Evolutionary conservation across 2,329 filamentous ascomycete genomes (phyloP), one percentile per base, ranked within the genome.

Genomic region (Sordariomycetes sp.): DNA sequence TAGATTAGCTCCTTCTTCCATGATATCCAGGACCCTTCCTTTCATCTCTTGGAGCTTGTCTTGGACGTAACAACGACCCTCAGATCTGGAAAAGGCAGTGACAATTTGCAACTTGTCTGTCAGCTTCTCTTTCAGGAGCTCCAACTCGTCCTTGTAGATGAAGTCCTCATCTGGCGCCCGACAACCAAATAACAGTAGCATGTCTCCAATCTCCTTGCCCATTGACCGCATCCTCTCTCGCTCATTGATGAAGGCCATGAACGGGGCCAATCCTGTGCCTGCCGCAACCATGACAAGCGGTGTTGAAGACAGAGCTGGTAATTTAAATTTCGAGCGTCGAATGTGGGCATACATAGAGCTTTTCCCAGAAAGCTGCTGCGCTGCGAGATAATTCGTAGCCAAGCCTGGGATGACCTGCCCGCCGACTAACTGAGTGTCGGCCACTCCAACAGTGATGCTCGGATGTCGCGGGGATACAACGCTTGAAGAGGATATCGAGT

Each of bases 401-500:
- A 50, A 31, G 5, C 44, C 50, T 5, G 36, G 40, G 21, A 50
- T 39, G 6, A 30, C 25, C 18, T 33, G 40, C 16, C 29, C 35
- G 3, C 38, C 38, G 29, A 33, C 28, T 10, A 47, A 40, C 7
- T 38, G 37, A 2, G 43, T 41, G 18, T 40, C 42, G 3, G 44
- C 42, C 4, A 46, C 35, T 4, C 42, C 42, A 6, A 45, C 46
- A 7, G 49, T 46, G 21, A 50, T 49, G 26, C 47, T 18, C 4
- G 39, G 27, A 2, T 28, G 17, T 14, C 43, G 41, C 6, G 46
- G 40, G 6, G 43, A 46, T 6, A 50, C 42, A 18, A 61, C 54
- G 11, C 58, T 61, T 7, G 72, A 76, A 1, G 70, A 76, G 0
- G 73, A 78, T 38, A 79, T 78, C 6, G 69, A 74, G 49, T 79